Base-by-base conservation (phyloP, 2,329 filamentous ascomycete genomes). In the Fusarium sp. region DNA sequence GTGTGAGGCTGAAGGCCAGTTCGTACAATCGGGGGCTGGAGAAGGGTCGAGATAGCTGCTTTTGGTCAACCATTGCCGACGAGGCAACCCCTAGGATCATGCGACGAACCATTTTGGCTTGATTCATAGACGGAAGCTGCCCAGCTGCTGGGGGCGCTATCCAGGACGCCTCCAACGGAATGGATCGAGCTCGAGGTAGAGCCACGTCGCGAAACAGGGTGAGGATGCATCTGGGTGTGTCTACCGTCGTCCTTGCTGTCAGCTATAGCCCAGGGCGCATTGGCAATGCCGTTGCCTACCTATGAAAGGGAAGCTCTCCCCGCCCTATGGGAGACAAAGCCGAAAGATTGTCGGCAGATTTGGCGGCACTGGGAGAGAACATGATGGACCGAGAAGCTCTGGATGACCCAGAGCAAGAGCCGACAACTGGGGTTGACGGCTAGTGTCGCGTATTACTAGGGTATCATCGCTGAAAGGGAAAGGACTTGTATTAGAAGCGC, bases 101-200 rank as follows among this genome's bases (percentile, higher is more conserved):
- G 37, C 31, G 44, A 78, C 79, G 31, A 79, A 93, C 91, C 94
- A 88, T 97, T 98, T 74, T 95, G 93, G 11, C 91, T 90, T n/a
- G 90, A 89, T 80, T 97, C 94, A 37, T 85, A 80, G 13, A 89
- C 80, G 15, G 91, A 86, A 65, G 86, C 82, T 64, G 85, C 82
- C 84, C 88, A 85, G 79, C 79, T 86, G 73, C 76, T 84, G 2
- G 87, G 83, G n/a, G 89, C 88, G 9, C 89, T 90, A 77, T 97
- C 94, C 65, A 97, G 83, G 37, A 89, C 87, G n/a, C 94, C 94
- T 66, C 94, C 94, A 78, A 97, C 90, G 34, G 95, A 98, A 77
- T 91, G 90, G 73, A 95, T 89, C 23, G 95, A 98, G 84, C 94
- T 97, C 46, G 95, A 91, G 28, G 91, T 93, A 58, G 96, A 98